A percentile compares a stretch with the other conserved stretches of the same genome.
Evolutionary conservation across 768 basidiomycete species (phyloP).

Genomic region (Nevesoporus exiguus): DNA sequence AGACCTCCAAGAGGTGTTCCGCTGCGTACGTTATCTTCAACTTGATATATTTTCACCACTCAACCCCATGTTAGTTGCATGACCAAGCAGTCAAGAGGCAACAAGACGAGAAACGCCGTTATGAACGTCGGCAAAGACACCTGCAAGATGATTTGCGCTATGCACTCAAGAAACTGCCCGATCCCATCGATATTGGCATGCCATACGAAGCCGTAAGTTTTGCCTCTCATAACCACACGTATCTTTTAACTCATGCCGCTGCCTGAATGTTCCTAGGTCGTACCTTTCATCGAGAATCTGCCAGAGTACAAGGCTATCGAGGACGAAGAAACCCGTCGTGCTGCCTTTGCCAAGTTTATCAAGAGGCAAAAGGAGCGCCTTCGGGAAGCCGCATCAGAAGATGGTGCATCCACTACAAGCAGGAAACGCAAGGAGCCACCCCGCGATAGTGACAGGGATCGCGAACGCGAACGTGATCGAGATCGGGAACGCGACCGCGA

Average conservation of each 20-base stretch:
- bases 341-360: constrained; percentile 84
- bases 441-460: constrained; percentile 47
- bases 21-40: constrained; percentile 48
- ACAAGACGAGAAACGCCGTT: constrained; percentile 81
- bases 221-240: neutral
- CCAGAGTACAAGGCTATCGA: constrained; percentile 85
- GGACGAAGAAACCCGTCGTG: constrained; percentile 78
- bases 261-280: constrained; percentile 40
- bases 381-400: constrained; percentile 73
- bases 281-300: constrained; percentile 76
- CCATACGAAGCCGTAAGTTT: constrained; percentile 75
- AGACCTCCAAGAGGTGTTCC: constrained; percentile 58
- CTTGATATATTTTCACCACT: neutral
- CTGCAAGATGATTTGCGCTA: constrained; percentile 95
- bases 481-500: constrained; percentile 32
- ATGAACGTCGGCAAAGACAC: constrained; percentile 81
- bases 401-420: constrained; percentile 76
- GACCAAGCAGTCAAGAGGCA: constrained; percentile 68
- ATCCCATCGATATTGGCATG: constrained; percentile 70
- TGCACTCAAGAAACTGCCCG: constrained; percentile 85
- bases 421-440: constrained; percentile 75
- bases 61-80: constrained; percentile 51
- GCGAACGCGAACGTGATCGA: constrained; percentile 39
- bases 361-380: constrained; percentile 91
- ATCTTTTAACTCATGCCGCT: neutral